These are phyloP conservation scores for Yamadazyma akitaensis DNA, from an alignment of 805 yeast species.

Conservation along the genomic window DNA sequence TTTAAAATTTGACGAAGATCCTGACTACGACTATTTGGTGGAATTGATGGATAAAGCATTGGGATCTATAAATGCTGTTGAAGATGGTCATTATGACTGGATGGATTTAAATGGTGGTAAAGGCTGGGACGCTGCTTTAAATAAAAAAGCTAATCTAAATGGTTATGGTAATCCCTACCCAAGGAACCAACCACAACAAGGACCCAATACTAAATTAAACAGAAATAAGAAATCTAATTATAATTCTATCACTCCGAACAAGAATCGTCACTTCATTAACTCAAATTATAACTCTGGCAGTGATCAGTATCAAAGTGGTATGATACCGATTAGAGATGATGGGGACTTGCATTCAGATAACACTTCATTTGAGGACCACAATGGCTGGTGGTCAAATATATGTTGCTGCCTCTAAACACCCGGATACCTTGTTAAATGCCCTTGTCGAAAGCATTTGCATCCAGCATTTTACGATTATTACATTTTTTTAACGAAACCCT, in stretches of 20 bases:
- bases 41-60: conserved; percentile 75
- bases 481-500: neutral
- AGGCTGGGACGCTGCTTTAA: conserved; percentile 77
- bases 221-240: conserved; percentile 17
- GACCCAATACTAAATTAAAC: conserved; percentile 13
- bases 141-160: conserved; percentile 75
- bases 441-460: neutral
- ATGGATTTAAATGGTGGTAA: conserved; percentile 73
- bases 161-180: conserved; percentile 76
- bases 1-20: conserved; percentile 74
- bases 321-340: conserved; percentile 33
- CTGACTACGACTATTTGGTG: conserved; percentile 76
- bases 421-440: neutral
- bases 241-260: conserved; percentile 15
- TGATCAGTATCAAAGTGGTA: conserved; percentile 23
- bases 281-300: conserved; percentile 9
- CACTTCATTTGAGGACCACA: conserved; percentile 27
- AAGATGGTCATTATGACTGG: conserved; percentile 76
- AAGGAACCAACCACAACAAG: conserved; percentile 20
- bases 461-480: neutral
- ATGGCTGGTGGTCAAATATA: conserved; percentile 10
- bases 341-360: conserved; percentile 38
- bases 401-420: conserved; percentile 16
- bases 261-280: conserved; percentile 17
- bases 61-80: conserved; percentile 43